These are phyloP conservation scores for Chaetomium globosum DNA, from an alignment of 2,329 filamentous ascomycete species.

Conservation along the genomic window DNA sequence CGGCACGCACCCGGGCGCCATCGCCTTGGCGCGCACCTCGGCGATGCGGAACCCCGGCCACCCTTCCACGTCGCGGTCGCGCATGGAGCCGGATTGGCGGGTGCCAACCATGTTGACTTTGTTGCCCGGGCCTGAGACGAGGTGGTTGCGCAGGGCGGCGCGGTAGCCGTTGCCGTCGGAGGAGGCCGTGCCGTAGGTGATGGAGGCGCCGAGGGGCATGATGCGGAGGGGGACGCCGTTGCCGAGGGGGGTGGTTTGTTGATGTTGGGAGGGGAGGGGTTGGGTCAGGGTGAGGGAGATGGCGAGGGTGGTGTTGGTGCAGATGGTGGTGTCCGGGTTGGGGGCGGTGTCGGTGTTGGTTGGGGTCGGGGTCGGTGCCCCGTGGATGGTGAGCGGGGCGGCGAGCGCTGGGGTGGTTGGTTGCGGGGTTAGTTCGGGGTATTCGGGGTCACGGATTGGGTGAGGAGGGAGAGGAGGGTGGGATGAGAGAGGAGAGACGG, in stretches of 20 bases:
- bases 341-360: background rate
- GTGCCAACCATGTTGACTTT: slow-evolving; percentile 48
- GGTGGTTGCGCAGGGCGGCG: slow-evolving; percentile 37
- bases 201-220: slow-evolving; percentile 51
- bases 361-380: background rate
- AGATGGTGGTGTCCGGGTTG: background rate
- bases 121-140: slow-evolving; percentile 43
- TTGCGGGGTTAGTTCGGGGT: background rate
- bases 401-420: background rate
- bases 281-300: background rate
- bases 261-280: background rate
- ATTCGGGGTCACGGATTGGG: background rate
- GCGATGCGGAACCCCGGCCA: slow-evolving; percentile 49
- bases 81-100: slow-evolving; percentile 45
- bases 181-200: slow-evolving; percentile 43
- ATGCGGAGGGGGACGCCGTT: slow-evolving; percentile 44
- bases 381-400: background rate
- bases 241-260: slow-evolving; percentile 26
- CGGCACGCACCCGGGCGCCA: slow-evolving; percentile 34
- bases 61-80: slow-evolving; percentile 49
- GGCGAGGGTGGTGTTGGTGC: background rate
- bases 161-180: slow-evolving; percentile 47
- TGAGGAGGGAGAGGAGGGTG: no score
- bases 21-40: slow-evolving; percentile 39
- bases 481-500: no score